A percentile compares a stretch with the other conserved stretches of the same genome.
These are phyloP conservation scores for Calonectria honghensis DNA, from an alignment of 2,329 filamentous ascomycete genomes.

Conservation along the genomic window DNA sequence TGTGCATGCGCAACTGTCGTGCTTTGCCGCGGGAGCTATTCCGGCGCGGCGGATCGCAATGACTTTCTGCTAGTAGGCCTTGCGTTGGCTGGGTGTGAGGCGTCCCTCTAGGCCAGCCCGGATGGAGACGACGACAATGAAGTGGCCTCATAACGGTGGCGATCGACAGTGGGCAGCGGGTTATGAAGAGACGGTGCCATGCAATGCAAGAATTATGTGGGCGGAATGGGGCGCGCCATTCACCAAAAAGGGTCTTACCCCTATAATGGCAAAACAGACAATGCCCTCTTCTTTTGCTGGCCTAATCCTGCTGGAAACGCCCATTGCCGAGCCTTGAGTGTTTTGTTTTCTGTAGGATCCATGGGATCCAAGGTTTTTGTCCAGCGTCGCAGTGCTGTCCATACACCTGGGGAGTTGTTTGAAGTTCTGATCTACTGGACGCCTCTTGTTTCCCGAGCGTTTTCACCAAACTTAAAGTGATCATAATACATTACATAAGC, in stretches of 20 bases:
- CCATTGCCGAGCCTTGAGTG: background rate
- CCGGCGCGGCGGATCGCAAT: slow-evolving; percentile 19
- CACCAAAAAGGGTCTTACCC: slow-evolving; percentile 3
- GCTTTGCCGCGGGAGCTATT: slow-evolving; percentile 10
- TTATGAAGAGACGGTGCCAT: slow-evolving; percentile 29
- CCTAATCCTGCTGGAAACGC: background rate
- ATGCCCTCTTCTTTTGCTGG: background rate
- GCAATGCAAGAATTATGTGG: slow-evolving; percentile 41
- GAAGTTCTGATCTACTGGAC: background rate
- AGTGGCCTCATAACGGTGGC: slow-evolving; percentile 38
- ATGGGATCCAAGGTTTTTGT: background rate
- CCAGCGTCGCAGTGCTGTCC: background rate
- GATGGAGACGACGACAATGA: slow-evolving; percentile 34
- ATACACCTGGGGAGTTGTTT: background rate
- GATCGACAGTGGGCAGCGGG: slow-evolving; percentile 26
- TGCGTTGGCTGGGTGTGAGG: slow-evolving; percentile 31
- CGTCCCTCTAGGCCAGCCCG: slow-evolving; percentile 30
- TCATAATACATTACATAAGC: background rate
- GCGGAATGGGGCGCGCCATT: slow-evolving; percentile 31
- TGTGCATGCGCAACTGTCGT: background rate
- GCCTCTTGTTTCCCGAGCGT: background rate
- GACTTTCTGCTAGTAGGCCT: slow-evolving; percentile 15
- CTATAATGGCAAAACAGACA: background rate
- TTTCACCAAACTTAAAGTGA: slow-evolving; percentile 1
- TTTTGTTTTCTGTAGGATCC: background rate